Percentiles rank a stretch among this genome's conserved stretches.
Evolutionary conservation across 164 flowering plant species (phyloP).

Genomic region (Stephania cephalantha): DNA sequence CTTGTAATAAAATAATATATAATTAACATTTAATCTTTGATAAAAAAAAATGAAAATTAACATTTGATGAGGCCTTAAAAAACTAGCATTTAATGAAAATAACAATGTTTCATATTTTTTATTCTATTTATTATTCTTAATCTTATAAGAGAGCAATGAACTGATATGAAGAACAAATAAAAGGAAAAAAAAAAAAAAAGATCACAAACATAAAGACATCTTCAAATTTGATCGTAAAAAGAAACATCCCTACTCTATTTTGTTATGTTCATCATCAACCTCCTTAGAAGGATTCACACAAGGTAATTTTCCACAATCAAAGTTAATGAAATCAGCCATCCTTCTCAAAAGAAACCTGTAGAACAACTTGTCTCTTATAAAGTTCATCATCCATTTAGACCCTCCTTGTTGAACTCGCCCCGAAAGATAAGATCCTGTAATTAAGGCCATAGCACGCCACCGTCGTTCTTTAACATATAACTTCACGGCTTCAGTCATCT

Average conservation of each 20-base stretch:
- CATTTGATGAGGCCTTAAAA: too few species aligned
- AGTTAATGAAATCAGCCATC: background rate
- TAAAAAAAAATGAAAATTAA: too few species aligned
- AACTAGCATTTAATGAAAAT: too few species aligned
- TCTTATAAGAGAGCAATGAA: too few species aligned
- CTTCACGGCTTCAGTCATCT: conserved; percentile 1
- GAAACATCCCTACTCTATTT: background rate
- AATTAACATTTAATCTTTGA: too few species aligned
- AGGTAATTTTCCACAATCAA: conserved; percentile 10
- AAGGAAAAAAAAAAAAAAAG: too few species aligned
- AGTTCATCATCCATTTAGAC: conserved; percentile 10
- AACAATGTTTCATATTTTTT: too few species aligned
- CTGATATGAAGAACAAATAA: too few species aligned
- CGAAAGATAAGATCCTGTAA: conserved; percentile 13
- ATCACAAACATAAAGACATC: too few species aligned
- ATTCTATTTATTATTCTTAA: too few species aligned
- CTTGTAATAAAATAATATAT: too few species aligned
- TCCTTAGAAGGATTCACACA: background rate
- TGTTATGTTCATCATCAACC: background rate
- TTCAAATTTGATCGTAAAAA: too few species aligned
- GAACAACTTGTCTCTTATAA: conserved; percentile 5
- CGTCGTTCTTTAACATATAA: conserved; percentile 18
- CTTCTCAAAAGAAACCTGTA: background rate
- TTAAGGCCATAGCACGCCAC: conserved; percentile 14
- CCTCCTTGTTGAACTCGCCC: conserved; percentile 18